Conservation (phyloP, 1,284 basidiomycete species). For the Marasmius sp. region DNA sequence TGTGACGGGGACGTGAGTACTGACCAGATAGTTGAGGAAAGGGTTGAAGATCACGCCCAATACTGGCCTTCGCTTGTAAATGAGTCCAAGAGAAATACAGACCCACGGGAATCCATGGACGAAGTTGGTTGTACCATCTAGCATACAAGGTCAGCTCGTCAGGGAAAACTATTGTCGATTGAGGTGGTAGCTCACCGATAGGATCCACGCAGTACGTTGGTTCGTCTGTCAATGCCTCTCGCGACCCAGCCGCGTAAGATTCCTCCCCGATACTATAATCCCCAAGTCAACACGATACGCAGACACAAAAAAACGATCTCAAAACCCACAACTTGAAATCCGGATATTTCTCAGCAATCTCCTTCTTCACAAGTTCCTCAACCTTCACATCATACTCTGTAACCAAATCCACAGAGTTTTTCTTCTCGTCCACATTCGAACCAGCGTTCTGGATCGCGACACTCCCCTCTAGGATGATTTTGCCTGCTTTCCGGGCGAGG, state of each 20-base stretch:
- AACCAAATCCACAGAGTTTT: slow-evolving; percentile 92
- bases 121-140: slow-evolving; percentile 95
- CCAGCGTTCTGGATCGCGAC: slow-evolving; percentile 61
- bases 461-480: slow-evolving; percentile 72
- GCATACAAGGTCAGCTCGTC: no score
- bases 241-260: slow-evolving; percentile 74
- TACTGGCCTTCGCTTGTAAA: slow-evolving; percentile 77
- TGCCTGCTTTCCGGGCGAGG: slow-evolving; percentile 74
- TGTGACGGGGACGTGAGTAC: slow-evolving; percentile 16
- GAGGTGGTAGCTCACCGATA: slow-evolving; percentile 51
- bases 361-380: slow-evolving; percentile 80
- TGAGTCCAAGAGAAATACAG: slow-evolving; percentile 90
- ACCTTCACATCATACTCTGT: slow-evolving; percentile 95
- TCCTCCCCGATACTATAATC: slow-evolving; percentile 85
- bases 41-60: slow-evolving; percentile 94
- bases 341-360: slow-evolving; percentile 72
- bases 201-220: slow-evolving; percentile 94
- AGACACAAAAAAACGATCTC: not conserved
- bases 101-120: slow-evolving; percentile 89
- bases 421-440: slow-evolving; percentile 75
- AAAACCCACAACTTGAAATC: slow-evolving; percentile 76
- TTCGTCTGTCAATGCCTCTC: slow-evolving; percentile 74
- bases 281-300: slow-evolving; percentile 9
- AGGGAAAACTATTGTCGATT: not conserved
- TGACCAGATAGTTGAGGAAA: slow-evolving; percentile 79